phyloP scores from a whole-genome alignment of 805 yeast genomes.

The Pichia pseudocactophila region DNA sequence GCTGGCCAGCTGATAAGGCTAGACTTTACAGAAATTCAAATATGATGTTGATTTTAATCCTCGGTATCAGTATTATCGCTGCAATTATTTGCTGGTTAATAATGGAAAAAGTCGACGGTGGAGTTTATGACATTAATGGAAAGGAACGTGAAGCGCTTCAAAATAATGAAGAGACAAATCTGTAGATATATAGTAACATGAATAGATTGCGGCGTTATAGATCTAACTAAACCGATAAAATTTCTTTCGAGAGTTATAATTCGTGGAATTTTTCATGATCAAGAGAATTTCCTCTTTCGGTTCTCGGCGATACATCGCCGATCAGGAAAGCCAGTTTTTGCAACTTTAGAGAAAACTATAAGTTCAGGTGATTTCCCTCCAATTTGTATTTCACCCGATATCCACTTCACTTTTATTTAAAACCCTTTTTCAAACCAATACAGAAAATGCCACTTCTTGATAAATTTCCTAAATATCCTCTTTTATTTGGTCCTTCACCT shows the following conservation, averaged over 20 bases:
- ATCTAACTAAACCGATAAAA: no score
- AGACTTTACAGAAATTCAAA: conserved; percentile 60
- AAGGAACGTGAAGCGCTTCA: neutral
- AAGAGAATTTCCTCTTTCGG: neutral
- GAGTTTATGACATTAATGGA: conserved; percentile 12
- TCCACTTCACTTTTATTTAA: no score
- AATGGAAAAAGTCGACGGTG: conserved; percentile 16
- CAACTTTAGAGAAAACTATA: neutral
- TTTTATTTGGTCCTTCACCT: conserved; percentile 30
- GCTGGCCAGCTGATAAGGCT: conserved; percentile 74
- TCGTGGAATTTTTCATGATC: no score
- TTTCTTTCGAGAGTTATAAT: no score
- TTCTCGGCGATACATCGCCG: conserved; percentile 9
- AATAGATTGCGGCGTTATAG: no score
- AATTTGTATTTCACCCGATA: no score
- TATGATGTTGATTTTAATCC: conserved; percentile 74
- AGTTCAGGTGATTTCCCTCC: neutral
- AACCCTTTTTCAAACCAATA: neutral
- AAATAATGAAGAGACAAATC: neutral
- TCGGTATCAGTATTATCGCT: conserved; percentile 62
- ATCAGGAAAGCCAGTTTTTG: neutral
- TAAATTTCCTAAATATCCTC: conserved; percentile 21
- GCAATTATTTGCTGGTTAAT: conserved; percentile 25
- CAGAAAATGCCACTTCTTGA: conserved; percentile 17
- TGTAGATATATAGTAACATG: neutral